Evolutionary conservation across 208 protist species (phyloP), one percentile per base, ranked within the genome.

Genomic region (Phytomonas francai): DNA sequence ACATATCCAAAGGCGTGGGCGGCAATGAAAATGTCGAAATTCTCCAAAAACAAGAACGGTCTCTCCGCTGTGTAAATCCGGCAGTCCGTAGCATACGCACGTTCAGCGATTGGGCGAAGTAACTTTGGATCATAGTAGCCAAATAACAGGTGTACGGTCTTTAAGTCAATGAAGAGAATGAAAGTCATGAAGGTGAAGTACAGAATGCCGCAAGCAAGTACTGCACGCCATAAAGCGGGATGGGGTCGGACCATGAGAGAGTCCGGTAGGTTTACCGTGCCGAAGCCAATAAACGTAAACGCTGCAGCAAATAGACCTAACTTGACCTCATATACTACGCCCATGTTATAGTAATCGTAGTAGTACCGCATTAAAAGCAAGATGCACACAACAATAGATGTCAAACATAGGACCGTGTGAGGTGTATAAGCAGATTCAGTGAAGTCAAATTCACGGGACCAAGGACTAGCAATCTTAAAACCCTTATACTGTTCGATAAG

Each of bases 21-120:
- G 16, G 98, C 22, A 64, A 98, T 84, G 76, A 99, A 99, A 61
- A 91, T 77, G 74, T 99, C 97, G 27, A 95, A 89, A n/a, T 93
- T 59, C 11, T 88, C 88, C 51, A 81, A 51, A 58, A 88, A 57
- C 29, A 80, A 76, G 61, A 71, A 88, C 54, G 91, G 89, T 33
- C 94, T 32, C 68, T 97, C 74, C 32, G 79, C 76, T 2, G 93
- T 97, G 63, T 75, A 95, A 33, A 98, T 59, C n/a, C 87, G 79
- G 77, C 97, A 99, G 70, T 98, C 85, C 25, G 81, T 78, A n/a
- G 92, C 96, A 78, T 99, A 99, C 27, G 81, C 68, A 28, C 79
- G 77, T 78, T 99, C 95, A 42, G 89, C 88, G 29, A 97, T 68
- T 22, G 78, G 74, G 2, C 60, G 32, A 25, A 79, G 81, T 29